phyloP scores from a whole-genome alignment of 306 rosid species.

The Gillenia trifoliata region DNA sequence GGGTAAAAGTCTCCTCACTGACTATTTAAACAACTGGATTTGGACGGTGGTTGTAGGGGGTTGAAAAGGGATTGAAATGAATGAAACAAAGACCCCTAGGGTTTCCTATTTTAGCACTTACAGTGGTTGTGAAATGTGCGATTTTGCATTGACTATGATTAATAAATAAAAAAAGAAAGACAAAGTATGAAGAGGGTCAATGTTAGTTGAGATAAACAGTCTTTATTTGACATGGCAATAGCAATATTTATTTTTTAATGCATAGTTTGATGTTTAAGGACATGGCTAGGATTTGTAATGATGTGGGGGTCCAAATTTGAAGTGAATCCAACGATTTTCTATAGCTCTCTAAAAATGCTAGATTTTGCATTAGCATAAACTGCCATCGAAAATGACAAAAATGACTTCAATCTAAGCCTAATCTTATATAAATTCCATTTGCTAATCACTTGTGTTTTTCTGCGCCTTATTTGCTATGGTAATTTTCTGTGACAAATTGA shows the following conservation, averaged over 20 bases:
- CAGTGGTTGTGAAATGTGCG: conserved; percentile 18
- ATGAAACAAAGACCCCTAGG: background rate
- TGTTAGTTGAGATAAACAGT: background rate
- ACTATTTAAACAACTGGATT: background rate
- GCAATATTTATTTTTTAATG: background rate
- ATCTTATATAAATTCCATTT: background rate
- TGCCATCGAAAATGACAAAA: conserved; percentile 12
- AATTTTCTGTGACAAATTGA: conserved; percentile 9
- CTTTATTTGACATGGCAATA: background rate
- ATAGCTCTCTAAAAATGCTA: background rate
- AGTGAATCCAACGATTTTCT: background rate
- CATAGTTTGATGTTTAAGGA: background rate
- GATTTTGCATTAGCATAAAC: background rate
- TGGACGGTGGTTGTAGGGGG: background rate
- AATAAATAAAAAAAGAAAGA: background rate
- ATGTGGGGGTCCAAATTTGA: conserved; percentile 10
- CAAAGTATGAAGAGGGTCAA: background rate
- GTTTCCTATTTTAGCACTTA: conserved; percentile 11
- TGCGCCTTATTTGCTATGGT: conserved; percentile 19
- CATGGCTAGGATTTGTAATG: conserved; percentile 15
- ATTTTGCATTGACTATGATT: background rate
- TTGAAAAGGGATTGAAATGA: conserved; percentile 14
- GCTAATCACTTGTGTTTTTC: conserved; percentile 11
- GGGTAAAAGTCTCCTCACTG: background rate
- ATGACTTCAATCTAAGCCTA: background rate